Evolutionary conservation across 2,329 filamentous ascomycete species (phyloP).

Genomic region (Phialophora tarda): DNA sequence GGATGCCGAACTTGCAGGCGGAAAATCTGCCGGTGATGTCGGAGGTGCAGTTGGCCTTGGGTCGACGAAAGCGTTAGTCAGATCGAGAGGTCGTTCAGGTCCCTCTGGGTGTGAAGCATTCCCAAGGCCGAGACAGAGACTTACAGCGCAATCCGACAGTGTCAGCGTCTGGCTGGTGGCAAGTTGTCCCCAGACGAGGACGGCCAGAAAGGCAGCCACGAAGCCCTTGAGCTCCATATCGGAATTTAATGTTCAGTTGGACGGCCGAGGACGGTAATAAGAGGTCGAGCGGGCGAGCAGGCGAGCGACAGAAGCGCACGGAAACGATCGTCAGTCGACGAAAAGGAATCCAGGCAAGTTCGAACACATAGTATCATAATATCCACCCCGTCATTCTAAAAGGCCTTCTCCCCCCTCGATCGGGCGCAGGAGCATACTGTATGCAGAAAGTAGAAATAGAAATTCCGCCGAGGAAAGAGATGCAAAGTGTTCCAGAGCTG

Average conservation of each 20-base stretch:
- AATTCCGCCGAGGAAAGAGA: neutral
- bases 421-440: neutral
- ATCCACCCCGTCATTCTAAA: neutral
- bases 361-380: neutral
- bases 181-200: neutral
- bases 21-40: constrained; percentile 16
- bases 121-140: neutral
- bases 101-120: neutral
- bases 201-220: neutral
- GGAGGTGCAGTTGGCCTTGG: constrained; percentile 18
- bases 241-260: neutral
- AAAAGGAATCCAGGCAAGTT: neutral
- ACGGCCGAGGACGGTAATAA: neutral
- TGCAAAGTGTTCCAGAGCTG: constrained; percentile 9
- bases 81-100: neutral
- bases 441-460: neutral
- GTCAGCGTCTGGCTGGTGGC: constrained; percentile 7
- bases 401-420: neutral
- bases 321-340: neutral
- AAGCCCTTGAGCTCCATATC: constrained; percentile 3
- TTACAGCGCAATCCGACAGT: constrained; percentile 21
- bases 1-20: constrained; percentile 22
- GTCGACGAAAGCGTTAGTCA: neutral
- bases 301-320: neutral
- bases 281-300: neutral